Base-by-base conservation (phyloP, 352 stramenopile genomes). In the Detonula confervacea region DNA sequence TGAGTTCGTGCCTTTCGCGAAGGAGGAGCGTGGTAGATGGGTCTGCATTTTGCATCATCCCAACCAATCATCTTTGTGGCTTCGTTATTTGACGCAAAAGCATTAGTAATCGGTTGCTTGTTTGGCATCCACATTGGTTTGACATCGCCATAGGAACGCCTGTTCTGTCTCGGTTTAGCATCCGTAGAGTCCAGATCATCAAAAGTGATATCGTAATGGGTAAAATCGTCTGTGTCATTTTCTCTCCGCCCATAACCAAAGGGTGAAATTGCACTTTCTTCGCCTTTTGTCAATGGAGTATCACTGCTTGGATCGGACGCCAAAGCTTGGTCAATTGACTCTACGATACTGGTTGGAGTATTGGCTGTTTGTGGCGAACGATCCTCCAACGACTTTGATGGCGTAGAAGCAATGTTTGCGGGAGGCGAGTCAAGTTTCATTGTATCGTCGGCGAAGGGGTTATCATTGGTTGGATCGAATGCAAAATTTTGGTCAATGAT, bases 81-180 rank as follows among this genome's bases (percentile, higher is more conserved):
- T 5, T 1, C 12, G n/a, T n/a, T n/a, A 39, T 22, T 16, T 25
- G n/a, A 37, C 24, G 39, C 59, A 62, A 16, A 30, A 33, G 46
- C 22, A 62, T 27, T 69, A 11, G 14, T 37, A 29, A 39, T 59
- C 11, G 1, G 7, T 47, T 30, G n/a, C 8, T 44, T 73, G 54
- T 37, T 89, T 27, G 39, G 86, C 49, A 55, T 83, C 80, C 57
- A 91, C 60, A 79, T 84, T 83, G 29, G 82, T 77, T 72, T 91
- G 60, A 72, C 74, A 81, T 60, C 76, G 18, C 74, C 74, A 49
- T 82, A 82, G 11, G 66, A 73, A 30, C 74, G 64, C 18, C 44
- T 75, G 20, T 73, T 80, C 20, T 44, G 52, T 55, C 16, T 54
- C 1, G 7, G 37, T n/a, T 20, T n/a, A 25, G 18, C 25, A 57